Conservation (phyloP, 768 basidiomycete genomes). For the Rhodotorula graminis region DNA sequence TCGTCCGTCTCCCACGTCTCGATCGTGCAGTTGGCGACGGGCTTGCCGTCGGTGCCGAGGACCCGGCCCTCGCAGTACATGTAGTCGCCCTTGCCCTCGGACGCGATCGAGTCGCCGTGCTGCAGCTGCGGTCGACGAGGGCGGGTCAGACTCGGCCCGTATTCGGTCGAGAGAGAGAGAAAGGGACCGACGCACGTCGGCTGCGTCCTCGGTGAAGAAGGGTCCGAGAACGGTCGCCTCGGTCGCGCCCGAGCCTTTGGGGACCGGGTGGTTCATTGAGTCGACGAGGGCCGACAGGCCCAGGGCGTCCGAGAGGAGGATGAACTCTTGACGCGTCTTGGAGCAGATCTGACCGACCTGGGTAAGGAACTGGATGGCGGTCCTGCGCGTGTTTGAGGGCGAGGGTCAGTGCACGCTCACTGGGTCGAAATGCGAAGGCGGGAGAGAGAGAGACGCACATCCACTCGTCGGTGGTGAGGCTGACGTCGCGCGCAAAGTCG, state of each 20-base stretch:
- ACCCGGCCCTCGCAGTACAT: constrained; percentile 74
- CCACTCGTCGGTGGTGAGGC: constrained; percentile 78
- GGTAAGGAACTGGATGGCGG: constrained; percentile 72
- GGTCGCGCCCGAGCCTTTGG: constrained; percentile 41
- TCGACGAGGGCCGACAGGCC: constrained; percentile 78
- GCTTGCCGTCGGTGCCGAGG: constrained; percentile 53
- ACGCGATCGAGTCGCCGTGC: constrained; percentile 70
- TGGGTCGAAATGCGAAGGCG: not conserved
- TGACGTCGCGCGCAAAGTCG: constrained; percentile 49
- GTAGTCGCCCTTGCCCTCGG: constrained; percentile 79
- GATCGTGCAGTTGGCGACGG: constrained; percentile 42
- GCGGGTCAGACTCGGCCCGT: no score
- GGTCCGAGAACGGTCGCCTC: constrained; percentile 38
- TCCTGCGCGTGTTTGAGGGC: constrained; percentile 42
- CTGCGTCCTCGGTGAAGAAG: constrained; percentile 39
- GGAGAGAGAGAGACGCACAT: constrained; percentile 42
- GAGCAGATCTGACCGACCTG: constrained; percentile 67
- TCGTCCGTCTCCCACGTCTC: constrained; percentile 52
- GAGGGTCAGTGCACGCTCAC: not conserved
- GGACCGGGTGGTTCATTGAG: constrained; percentile 43
- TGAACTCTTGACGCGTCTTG: constrained; percentile 59
- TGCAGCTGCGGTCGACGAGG: constrained; percentile 42
- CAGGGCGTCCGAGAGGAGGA: constrained; percentile 75
- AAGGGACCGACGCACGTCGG: constrained; percentile 15
- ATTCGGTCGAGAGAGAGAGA: not conserved